These are phyloP conservation scores for Melampsora abietis-canadensis DNA, from an alignment of 1,284 basidiomycete genomes.

Conservation along the genomic window DNA sequence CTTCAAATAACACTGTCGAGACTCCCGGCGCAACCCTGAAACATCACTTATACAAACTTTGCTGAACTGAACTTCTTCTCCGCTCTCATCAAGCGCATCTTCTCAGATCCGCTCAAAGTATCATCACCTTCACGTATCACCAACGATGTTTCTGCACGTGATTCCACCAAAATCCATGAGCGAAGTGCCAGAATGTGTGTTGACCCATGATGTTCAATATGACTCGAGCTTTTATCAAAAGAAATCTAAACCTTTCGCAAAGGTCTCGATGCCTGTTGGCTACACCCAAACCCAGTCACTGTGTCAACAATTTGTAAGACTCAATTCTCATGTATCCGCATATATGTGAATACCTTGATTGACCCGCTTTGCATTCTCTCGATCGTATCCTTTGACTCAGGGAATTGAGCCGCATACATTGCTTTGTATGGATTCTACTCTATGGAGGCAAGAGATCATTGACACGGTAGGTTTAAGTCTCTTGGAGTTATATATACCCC, in stretches of 20 bases:
- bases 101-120: too few species aligned
- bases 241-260: constrained; percentile 21
- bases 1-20: too few species aligned
- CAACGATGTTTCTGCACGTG: constrained; percentile 11
- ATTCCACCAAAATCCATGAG: neutral
- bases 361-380: neutral
- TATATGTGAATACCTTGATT: neutral
- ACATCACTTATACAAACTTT: too few species aligned
- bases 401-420: constrained; percentile 27
- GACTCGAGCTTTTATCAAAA: constrained; percentile 11
- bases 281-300: constrained; percentile 22
- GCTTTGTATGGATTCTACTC: constrained; percentile 27
- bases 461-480: constrained; percentile 22
- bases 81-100: too few species aligned
- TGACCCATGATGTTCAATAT: constrained; percentile 17
- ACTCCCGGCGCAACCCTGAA: too few species aligned
- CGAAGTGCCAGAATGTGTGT: constrained; percentile 15
- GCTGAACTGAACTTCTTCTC: too few species aligned
- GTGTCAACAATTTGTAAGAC: constrained; percentile 32
- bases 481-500: constrained; percentile 1
- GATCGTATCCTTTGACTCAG: neutral
- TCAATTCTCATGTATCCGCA: neutral
- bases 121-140: too few species aligned
- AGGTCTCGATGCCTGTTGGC: constrained; percentile 13
- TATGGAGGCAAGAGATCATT: constrained; percentile 30